Conservation (phyloP, 805 yeast genomes). For the Starmera pachycereana region DNA sequence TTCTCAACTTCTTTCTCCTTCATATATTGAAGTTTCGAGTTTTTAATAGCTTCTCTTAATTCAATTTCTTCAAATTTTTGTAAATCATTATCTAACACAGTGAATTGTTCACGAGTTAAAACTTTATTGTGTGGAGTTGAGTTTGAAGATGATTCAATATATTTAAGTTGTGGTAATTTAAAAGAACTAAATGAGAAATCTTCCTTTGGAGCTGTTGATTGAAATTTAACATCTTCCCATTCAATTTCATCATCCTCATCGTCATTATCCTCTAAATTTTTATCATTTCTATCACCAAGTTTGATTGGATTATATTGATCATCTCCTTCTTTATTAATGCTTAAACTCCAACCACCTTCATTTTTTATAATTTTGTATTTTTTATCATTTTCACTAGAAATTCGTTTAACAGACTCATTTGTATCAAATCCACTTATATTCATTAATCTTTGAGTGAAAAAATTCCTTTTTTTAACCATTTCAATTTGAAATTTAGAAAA, state of each 20-base stretch:
- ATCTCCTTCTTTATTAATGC: constrained; percentile 33
- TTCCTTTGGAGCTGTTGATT: constrained; percentile 15
- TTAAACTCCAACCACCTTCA: constrained; percentile 77
- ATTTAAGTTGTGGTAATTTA: constrained; percentile 23
- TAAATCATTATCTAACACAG: not conserved
- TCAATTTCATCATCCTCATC: constrained; percentile 36
- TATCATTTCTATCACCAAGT: not conserved
- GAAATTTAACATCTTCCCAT: constrained; percentile 60
- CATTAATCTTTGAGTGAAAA: constrained; percentile 79
- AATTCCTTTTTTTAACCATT: constrained; percentile 87
- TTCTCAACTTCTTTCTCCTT: constrained; percentile 27
- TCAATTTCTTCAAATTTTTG: constrained; percentile 23
- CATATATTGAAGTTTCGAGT: constrained; percentile 39
- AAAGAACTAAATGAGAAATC: constrained; percentile 33
- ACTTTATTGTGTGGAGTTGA: no score
- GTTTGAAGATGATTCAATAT: not conserved
- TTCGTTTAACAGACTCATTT: constrained; percentile 30
- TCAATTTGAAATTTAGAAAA: constrained; percentile 89
- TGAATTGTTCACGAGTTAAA: no score
- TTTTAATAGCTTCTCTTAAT: constrained; percentile 28
- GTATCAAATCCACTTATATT: constrained; percentile 66
- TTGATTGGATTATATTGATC: not conserved
- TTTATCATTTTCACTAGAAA: constrained; percentile 76
- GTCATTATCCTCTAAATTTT: constrained; percentile 15
- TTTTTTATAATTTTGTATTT: constrained; percentile 67